A percentile compares a stretch with the other conserved stretches of the same genome.
Evolutionary conservation across 495 filamentous ascomycete genomes (phyloP).

Genomic region (Penicillium coprophilum): DNA sequence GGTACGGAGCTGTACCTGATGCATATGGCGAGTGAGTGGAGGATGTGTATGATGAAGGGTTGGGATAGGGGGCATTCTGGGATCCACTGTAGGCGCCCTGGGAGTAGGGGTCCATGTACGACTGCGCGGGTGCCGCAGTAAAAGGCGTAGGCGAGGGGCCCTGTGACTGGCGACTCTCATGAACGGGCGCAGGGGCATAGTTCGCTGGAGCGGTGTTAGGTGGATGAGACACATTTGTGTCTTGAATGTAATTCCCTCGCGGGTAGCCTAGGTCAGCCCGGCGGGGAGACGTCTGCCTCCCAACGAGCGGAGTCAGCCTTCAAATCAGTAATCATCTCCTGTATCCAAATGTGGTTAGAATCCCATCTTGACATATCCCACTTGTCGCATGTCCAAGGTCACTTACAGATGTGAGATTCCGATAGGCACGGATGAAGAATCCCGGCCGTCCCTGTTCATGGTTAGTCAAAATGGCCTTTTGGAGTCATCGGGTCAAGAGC

Average conservation of each 20-base stretch:
- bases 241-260: slow-evolving; percentile 49
- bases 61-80: slow-evolving; percentile 39
- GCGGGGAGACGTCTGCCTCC: slow-evolving; percentile 66
- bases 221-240: slow-evolving; percentile 40
- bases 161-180: slow-evolving; percentile 41
- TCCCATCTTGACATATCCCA: slow-evolving; percentile 8
- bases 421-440: slow-evolving; percentile 85
- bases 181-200: slow-evolving; percentile 37
- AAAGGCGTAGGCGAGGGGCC: slow-evolving; percentile 43
- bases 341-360: slow-evolving; percentile 17
- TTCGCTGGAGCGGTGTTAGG: slow-evolving; percentile 39
- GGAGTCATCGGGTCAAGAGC: slow-evolving; percentile 9
- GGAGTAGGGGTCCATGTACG: slow-evolving; percentile 41
- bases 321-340: slow-evolving; percentile 89
- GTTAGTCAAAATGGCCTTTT: slow-evolving; percentile 32
- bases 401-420: slow-evolving; percentile 82
- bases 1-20: slow-evolving; percentile 39
- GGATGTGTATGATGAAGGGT: slow-evolving; percentile 35
- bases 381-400: slow-evolving; percentile 6
- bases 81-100: slow-evolving; percentile 38
- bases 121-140: slow-evolving; percentile 37
- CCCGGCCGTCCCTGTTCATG: slow-evolving; percentile 62
- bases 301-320: slow-evolving; percentile 79
- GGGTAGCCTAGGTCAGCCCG: slow-evolving; percentile 48
- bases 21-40: slow-evolving; percentile 39